These are phyloP conservation scores for Russula brevipes DNA, from an alignment of 768 basidiomycete species.

Conservation along the genomic window DNA sequence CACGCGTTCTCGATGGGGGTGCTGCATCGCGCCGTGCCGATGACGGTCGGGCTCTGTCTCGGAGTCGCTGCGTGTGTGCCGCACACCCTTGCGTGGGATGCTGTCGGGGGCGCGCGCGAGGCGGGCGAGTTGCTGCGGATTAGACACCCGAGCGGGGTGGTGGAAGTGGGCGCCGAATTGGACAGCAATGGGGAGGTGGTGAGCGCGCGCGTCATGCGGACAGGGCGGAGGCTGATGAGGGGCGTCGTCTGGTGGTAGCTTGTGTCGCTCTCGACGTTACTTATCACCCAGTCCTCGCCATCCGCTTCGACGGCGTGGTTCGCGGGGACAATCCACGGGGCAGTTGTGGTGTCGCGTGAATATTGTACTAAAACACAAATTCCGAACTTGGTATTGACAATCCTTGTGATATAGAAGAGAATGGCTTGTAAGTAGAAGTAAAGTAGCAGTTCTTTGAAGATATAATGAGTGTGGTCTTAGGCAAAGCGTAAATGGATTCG, in stretches of 20 bases:
- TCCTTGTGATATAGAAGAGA: too few species aligned
- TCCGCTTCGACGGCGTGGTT: too few species aligned
- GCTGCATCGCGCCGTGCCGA: constrained; percentile 63
- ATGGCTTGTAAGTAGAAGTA: too few species aligned
- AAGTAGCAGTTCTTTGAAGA: too few species aligned
- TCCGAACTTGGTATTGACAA: too few species aligned
- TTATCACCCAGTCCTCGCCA: too few species aligned
- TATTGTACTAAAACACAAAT: too few species aligned
- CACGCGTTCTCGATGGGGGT: constrained; percentile 69
- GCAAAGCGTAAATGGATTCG: too few species aligned
- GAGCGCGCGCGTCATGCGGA: constrained; percentile 61
- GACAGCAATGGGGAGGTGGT: constrained; percentile 41
- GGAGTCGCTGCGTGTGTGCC: constrained; percentile 56
- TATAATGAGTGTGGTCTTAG: too few species aligned
- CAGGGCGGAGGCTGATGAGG: constrained; percentile 66
- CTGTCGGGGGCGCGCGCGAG: constrained; percentile 32
- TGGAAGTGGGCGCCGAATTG: constrained; percentile 62
- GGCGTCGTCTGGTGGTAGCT: constrained; percentile 61
- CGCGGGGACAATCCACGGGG: too few species aligned
- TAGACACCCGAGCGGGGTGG: constrained; percentile 59
- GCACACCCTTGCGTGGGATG: constrained; percentile 52
- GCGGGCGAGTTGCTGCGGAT: constrained; percentile 41
- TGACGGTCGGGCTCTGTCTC: constrained; percentile 67
- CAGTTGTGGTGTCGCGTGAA: too few species aligned
- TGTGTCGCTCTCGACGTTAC: background rate